Evolutionary conservation across 2,329 filamentous ascomycete species (phyloP).

Genomic region (Epicoccum sorghinum): DNA sequence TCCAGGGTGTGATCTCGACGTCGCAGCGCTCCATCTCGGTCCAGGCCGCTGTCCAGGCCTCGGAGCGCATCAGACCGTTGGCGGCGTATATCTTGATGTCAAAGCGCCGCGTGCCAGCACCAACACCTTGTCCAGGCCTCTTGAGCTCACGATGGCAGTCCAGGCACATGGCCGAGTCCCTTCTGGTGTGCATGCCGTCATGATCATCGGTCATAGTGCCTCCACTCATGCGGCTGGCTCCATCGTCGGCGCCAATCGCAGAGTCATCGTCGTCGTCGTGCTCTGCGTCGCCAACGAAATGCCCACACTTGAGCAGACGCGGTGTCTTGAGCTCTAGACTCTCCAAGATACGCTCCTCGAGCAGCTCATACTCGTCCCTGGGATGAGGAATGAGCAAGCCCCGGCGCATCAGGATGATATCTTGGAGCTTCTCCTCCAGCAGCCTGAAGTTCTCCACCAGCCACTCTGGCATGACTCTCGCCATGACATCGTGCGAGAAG

Average conservation of each 20-base stretch:
- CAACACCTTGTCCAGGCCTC: slow-evolving; percentile 43
- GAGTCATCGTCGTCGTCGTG: slow-evolving; percentile 45
- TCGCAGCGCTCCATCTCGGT: slow-evolving; percentile 99
- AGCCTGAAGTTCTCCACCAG: slow-evolving; percentile 67
- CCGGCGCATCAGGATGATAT: slow-evolving; percentile 71
- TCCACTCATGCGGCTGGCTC: slow-evolving; percentile 45
- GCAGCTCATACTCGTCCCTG: slow-evolving; percentile 77
- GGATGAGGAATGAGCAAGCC: slow-evolving; percentile 80
- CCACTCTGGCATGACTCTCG: slow-evolving; percentile 57
- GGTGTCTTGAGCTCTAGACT: slow-evolving; percentile 74
- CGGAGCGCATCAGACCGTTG: slow-evolving; percentile 90
- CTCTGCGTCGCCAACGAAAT: slow-evolving; percentile 64
- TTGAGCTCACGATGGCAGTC: slow-evolving; percentile 55
- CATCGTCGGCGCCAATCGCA: slow-evolving; percentile 45
- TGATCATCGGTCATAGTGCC: slow-evolving; percentile 43
- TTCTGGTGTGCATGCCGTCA: slow-evolving; percentile 27
- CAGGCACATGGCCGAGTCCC: slow-evolving; percentile 52
- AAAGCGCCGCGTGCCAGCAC: slow-evolving; percentile 63
- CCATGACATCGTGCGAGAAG: slow-evolving; percentile 59
- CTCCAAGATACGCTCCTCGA: slow-evolving; percentile 79
- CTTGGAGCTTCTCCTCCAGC: slow-evolving; percentile 72
- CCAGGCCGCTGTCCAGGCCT: slow-evolving; percentile 94
- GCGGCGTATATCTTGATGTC: slow-evolving; percentile 89
- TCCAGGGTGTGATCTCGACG: slow-evolving; percentile 82
- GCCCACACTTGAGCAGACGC: slow-evolving; percentile 75